Evolutionary conservation across 23 red algal genomes (phyloP), one percentile per base, ranked within the genome.

Genomic region (Gracilaria gracilis): DNA sequence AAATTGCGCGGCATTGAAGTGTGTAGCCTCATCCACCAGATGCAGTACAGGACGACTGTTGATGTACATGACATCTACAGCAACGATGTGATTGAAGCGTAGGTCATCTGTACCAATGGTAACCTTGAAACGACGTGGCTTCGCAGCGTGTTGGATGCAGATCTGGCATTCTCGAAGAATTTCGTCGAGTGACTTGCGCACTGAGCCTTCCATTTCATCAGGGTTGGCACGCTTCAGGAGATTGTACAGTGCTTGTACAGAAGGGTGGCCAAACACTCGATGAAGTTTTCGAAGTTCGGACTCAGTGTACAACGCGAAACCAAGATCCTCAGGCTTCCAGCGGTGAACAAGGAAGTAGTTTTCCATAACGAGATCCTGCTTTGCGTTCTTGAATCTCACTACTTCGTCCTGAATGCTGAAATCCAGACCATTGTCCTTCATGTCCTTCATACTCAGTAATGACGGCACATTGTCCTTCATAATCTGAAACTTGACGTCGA

Each of bases 381-480:
- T 27, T 29, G 38, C 57, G 20, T 42, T 28, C 33, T 50, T 71
- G 9, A 70, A 50, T 12, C 34, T 34, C 9, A 87, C 39, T 17
- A 34, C 1, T 61, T 66, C 55, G 15, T 89, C 67, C 23, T 89
- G 86, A 25, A 80, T 72, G 20, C 51, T 79, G 31, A 79, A 55
- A 24, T 89, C 71, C 19, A 89, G 24, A 14, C 86, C 51, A 53
- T 79, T 65, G 5, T 89, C 67, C 40, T 66, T 80, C 86, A 80
- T 89, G 86, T 89, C 70, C n/a, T 42, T 79, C 49, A 89, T 77
- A 19, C 72, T 65, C 8, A 79, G 72, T 67, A 89, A 40, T 21
- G 86, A 64, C 24, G 72, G 46, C 0, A 59, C 35, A 32, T 46
- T 80, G 36, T 79, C 70, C 24, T 40, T 44, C 28, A 88, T 16